These are phyloP conservation scores for Aplosporella prunicola DNA, from an alignment of 2,329 filamentous ascomycete species.

Conservation along the genomic window DNA sequence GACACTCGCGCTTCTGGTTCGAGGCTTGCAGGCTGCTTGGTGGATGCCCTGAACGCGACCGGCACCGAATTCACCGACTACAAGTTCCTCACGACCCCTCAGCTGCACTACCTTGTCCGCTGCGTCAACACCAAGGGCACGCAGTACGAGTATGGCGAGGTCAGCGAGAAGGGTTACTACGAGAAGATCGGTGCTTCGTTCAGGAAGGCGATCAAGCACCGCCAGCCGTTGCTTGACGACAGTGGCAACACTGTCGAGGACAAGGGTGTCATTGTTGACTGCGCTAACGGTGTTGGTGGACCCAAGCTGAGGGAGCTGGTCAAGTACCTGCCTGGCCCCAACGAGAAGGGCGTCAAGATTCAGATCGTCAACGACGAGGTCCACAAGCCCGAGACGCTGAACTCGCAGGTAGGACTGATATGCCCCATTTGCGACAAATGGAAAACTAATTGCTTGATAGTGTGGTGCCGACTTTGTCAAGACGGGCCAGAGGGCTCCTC, in stretches of 20 bases:
- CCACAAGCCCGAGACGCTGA: conserved; percentile 77
- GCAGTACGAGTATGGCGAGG: conserved; percentile 75
- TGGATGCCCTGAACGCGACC: conserved; percentile 68
- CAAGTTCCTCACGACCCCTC: conserved; percentile 91
- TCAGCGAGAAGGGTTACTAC: conserved; percentile 89
- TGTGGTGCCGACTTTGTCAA: conserved; percentile 97
- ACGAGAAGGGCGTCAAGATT: conserved; percentile 64
- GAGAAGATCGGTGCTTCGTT: conserved; percentile 83
- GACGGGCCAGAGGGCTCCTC: conserved; percentile 86
- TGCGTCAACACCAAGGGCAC: conserved; percentile 90
- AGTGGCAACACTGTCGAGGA: conserved; percentile 35
- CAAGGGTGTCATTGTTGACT: conserved; percentile 75
- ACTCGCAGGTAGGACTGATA: conserved; percentile 76
- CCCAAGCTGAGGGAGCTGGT: conserved; percentile 81
- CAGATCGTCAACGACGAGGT: conserved; percentile 90
- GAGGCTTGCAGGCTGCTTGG: conserved; percentile 67
- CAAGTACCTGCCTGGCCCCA: conserved; percentile 63
- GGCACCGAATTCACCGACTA: conserved; percentile 70
- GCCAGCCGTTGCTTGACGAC: conserved; percentile 35
- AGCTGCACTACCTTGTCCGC: conserved; percentile 91
- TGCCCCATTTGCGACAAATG: background rate
- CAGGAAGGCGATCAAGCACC: conserved; percentile 67
- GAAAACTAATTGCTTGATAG: conserved; percentile 36
- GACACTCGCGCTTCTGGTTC: conserved; percentile 91
- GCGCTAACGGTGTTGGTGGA: conserved; percentile 92